phyloP scores from a whole-genome alignment of 148 eudicot species.

The Amaranthus palmeri region DNA sequence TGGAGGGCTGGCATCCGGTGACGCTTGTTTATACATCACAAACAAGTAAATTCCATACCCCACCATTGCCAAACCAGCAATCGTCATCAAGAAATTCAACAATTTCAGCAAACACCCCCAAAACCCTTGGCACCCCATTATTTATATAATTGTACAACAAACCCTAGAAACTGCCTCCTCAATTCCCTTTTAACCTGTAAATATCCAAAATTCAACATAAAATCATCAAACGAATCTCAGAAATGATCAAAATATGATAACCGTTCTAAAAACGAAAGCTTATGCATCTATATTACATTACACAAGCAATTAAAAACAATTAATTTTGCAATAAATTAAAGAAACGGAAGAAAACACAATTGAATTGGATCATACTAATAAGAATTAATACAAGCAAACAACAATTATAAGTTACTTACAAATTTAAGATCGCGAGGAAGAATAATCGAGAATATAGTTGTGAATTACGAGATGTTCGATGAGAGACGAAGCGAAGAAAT shows the following conservation, averaged over 20 bases:
- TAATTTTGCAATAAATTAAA: not conserved
- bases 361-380: slow-evolving; percentile 3
- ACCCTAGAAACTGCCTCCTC: slow-evolving; percentile 10
- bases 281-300: not conserved
- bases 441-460: not conserved
- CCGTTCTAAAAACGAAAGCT: not conserved
- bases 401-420: not conserved
- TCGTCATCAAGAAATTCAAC: slow-evolving; percentile 68
- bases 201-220: not conserved
- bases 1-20: slow-evolving; percentile 25
- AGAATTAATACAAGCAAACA: not conserved
- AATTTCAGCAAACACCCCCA: slow-evolving; percentile 81
- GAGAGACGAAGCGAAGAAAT: slow-evolving; percentile 10
- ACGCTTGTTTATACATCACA: slow-evolving; percentile 57
- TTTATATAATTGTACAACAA: not conserved
- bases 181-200: slow-evolving; percentile 16
- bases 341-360: not conserved
- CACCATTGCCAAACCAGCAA: slow-evolving; percentile 76
- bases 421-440: slow-evolving; percentile 10
- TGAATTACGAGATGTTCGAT: slow-evolving; percentile 1
- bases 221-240: not conserved
- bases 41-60: slow-evolving; percentile 92
- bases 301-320: not conserved
- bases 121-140: slow-evolving; percentile 85
- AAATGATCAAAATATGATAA: not conserved